Evolutionary conservation across 495 filamentous ascomycete species (phyloP).

Genomic region (Friedmanniomyces simplex): DNA sequence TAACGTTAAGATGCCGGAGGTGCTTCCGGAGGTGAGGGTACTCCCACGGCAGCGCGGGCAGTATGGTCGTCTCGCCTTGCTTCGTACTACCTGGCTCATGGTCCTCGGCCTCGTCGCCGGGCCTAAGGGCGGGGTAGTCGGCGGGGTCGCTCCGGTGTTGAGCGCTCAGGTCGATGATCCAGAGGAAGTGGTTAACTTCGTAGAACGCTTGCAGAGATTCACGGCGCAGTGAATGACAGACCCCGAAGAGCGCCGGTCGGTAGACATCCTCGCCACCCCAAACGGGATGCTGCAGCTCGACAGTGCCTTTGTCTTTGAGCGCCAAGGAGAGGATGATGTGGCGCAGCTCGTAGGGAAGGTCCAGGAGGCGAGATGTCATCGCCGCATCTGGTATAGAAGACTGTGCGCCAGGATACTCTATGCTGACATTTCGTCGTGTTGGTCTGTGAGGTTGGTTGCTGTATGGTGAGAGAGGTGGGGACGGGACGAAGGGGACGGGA

Average conservation of each 20-base stretch:
- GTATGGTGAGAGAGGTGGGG: too few species aligned
- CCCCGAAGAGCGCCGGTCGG: background rate
- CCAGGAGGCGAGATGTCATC: background rate
- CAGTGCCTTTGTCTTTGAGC: background rate
- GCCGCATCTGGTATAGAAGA: too few species aligned
- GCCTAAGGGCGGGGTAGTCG: background rate
- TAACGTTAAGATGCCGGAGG: background rate
- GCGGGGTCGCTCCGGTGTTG: background rate
- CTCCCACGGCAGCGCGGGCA: background rate
- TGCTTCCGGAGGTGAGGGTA: background rate
- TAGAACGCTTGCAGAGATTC: constrained; percentile 1
- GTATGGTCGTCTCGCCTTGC: background rate
- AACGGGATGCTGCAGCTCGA: background rate
- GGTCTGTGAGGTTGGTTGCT: too few species aligned
- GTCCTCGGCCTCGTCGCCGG: background rate
- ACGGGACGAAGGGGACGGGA: too few species aligned
- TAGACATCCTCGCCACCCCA: background rate
- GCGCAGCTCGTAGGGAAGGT: background rate
- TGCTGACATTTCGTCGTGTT: background rate
- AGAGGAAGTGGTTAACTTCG: background rate
- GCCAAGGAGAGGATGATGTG: background rate
- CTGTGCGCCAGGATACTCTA: background rate
- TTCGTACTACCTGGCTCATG: background rate
- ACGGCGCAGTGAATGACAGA: background rate
- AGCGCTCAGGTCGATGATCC: background rate